Conservation (phyloP, 2,329 filamentous ascomycete genomes). For the Trichophyton benhamiae region DNA sequence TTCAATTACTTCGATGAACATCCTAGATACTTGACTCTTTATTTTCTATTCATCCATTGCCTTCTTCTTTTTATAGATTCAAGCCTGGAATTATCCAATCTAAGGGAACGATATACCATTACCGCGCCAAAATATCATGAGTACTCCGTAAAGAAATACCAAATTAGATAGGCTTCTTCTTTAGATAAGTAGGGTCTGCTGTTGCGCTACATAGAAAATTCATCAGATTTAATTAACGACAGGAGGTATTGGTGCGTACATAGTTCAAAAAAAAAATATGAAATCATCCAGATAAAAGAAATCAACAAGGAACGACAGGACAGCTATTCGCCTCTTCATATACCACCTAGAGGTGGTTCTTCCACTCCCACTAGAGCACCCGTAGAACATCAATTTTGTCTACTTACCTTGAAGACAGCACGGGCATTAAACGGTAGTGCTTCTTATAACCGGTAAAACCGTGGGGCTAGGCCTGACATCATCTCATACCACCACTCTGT, state of each 20-base stretch:
- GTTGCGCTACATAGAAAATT: background rate
- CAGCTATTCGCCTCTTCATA: background rate
- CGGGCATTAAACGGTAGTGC: background rate
- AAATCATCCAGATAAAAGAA: background rate
- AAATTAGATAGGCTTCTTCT: too few species aligned
- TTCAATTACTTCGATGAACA: background rate
- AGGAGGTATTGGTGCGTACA: background rate
- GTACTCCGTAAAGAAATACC: too few species aligned
- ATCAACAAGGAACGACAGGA: background rate
- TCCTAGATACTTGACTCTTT: background rate
- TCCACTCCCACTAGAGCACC: background rate
- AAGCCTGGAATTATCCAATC: too few species aligned
- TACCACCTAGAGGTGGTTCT: background rate
- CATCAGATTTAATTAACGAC: background rate
- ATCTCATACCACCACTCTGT: background rate
- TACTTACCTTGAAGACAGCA: background rate
- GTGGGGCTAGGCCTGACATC: background rate
- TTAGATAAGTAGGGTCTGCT: too few species aligned
- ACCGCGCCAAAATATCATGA: too few species aligned
- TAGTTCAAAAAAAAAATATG: background rate
- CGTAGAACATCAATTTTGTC: background rate
- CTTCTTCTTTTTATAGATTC: too few species aligned
- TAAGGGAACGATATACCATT: too few species aligned
- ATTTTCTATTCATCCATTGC: background rate
- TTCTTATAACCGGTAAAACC: background rate